Percentiles rank a stretch among this genome's conserved stretches.
Evolutionary conservation across 352 stramenopile species (phyloP).

Genomic region (Phytopythium helicoides): DNA sequence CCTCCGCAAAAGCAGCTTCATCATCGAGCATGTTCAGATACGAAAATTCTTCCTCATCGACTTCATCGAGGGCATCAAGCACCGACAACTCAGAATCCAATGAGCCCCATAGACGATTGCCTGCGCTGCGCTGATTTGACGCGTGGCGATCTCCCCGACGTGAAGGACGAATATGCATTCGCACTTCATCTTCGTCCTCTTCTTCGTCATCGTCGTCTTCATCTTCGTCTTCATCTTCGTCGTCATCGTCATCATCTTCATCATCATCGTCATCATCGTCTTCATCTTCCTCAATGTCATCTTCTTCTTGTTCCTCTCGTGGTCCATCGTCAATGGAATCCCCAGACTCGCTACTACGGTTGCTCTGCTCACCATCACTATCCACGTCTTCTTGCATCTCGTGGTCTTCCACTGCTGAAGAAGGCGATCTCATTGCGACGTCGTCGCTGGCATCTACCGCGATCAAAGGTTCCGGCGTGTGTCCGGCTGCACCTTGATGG

Average conservation of each 20-base stretch:
- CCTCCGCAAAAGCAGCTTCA: constrained; percentile 51
- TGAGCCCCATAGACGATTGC: constrained; percentile 62
- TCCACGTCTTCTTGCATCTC: constrained; percentile 55
- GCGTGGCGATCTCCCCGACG: constrained; percentile 29
- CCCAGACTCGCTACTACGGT: constrained; percentile 57
- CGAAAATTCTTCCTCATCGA: constrained; percentile 83
- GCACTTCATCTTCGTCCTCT: constrained; percentile 58
- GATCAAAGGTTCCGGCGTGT: background rate
- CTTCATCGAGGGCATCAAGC: constrained; percentile 75
- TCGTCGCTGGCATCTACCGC: constrained; percentile 37
- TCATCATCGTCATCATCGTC: constrained; percentile 67
- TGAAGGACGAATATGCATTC: constrained; percentile 49
- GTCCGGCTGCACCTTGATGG: too few relatives aligned
- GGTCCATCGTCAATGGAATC: constrained; percentile 49
- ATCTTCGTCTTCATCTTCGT: constrained; percentile 55
- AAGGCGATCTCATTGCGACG: constrained; percentile 62
- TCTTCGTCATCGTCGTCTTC: constrained; percentile 49
- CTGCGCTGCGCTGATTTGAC: constrained; percentile 28
- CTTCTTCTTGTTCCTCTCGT: constrained; percentile 32
- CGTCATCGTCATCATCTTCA: constrained; percentile 58
- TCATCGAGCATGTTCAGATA: constrained; percentile 77
- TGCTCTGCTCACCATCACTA: constrained; percentile 55
- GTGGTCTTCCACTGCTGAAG: constrained; percentile 42
- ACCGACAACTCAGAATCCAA: constrained; percentile 67
- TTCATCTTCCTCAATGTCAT: constrained; percentile 40